Percentiles rank a stretch among this genome's conserved stretches.
phyloP scores from a whole-genome alignment of 208 protist species.

The Novymonas esmeraldas region DNA sequence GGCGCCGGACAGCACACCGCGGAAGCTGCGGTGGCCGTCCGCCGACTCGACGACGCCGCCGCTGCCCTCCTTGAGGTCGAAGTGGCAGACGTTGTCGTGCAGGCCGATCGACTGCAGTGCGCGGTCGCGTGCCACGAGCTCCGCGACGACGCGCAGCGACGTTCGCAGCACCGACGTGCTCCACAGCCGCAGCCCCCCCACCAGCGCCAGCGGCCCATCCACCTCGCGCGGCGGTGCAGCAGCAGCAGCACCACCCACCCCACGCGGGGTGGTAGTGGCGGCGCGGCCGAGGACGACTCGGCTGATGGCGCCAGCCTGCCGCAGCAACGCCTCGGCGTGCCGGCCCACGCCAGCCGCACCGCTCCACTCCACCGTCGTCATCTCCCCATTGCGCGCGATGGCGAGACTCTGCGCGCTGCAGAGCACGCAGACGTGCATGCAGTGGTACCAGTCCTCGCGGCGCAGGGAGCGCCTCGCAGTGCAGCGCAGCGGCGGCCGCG shows the following conservation, averaged over 20 bases:
- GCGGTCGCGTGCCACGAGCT: slow-evolving; percentile 38
- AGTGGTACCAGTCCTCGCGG: slow-evolving; percentile 41
- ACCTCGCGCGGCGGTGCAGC: slow-evolving; percentile 15
- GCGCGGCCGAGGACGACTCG: slow-evolving; percentile 26
- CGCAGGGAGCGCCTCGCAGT: slow-evolving; percentile 18
- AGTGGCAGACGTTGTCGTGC: slow-evolving; percentile 33
- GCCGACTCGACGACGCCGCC: slow-evolving; percentile 27
- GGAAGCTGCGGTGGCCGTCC: slow-evolving; percentile 20
- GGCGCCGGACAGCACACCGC: slow-evolving; percentile 13
- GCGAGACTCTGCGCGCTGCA: slow-evolving; percentile 28
- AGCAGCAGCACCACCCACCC: too few species aligned
- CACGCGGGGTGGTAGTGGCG: not conserved
- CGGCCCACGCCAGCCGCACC: slow-evolving; percentile 14
- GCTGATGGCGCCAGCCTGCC: slow-evolving; percentile 11
- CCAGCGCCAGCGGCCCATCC: slow-evolving; percentile 29
- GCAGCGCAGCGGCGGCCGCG: not conserved
- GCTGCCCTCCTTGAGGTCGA: slow-evolving; percentile 40
- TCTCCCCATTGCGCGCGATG: slow-evolving; percentile 32
- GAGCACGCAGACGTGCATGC: slow-evolving; percentile 42
- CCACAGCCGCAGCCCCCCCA: slow-evolving; percentile 30
- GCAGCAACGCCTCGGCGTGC: slow-evolving; percentile 25
- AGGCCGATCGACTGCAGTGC: slow-evolving; percentile 36
- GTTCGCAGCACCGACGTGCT: slow-evolving; percentile 32
- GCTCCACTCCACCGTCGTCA: slow-evolving; percentile 25
- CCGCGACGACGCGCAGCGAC: slow-evolving; percentile 30